Percentiles rank a stretch among this genome's conserved stretches.
Conservation (phyloP, 768 basidiomycete genomes). For the Calocybe cyanea region DNA sequence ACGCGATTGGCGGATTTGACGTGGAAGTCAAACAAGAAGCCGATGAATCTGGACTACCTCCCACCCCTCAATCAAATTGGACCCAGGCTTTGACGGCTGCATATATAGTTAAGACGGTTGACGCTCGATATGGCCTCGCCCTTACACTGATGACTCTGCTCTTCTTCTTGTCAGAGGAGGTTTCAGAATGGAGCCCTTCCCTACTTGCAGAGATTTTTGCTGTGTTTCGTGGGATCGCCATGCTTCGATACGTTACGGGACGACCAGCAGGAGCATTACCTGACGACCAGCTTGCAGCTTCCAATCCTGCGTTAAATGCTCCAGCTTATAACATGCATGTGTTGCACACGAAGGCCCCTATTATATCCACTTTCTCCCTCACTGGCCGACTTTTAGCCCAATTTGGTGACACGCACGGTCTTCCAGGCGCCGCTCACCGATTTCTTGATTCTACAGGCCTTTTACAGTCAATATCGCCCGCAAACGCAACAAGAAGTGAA, state of each 20-base stretch:
- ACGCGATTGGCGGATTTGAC: constrained; percentile 71
- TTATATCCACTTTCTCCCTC: constrained; percentile 56
- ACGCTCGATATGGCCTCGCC: constrained; percentile 74
- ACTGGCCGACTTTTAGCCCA: constrained; percentile 59
- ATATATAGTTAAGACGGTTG: constrained; percentile 59
- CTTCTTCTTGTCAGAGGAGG: constrained; percentile 65
- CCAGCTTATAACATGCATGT: constrained; percentile 74
- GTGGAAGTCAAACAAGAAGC: constrained; percentile 71
- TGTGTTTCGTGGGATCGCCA: constrained; percentile 73
- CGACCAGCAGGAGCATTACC: constrained; percentile 47
- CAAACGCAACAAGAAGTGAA: constrained; percentile 65
- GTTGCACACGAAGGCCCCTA: constrained; percentile 41
- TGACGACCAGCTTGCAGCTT: constrained; percentile 13
- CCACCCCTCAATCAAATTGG: constrained; percentile 59
- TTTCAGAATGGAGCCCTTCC: constrained; percentile 61
- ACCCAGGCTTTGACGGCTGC: constrained; percentile 55
- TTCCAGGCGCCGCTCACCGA: constrained; percentile 61
- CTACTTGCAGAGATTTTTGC: constrained; percentile 73
- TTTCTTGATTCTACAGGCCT: constrained; percentile 68
- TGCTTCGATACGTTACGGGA: constrained; percentile 57
- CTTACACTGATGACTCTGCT: constrained; percentile 62
- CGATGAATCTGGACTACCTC: constrained; percentile 57
- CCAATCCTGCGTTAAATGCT: constrained; percentile 37
- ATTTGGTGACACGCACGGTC: constrained; percentile 40
- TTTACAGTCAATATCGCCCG: constrained; percentile 64